Percentiles rank a stretch among this genome's conserved stretches.
These are phyloP conservation scores for Metschnikowia arizonensis DNA, from an alignment of 805 yeast species.

Conservation along the genomic window DNA sequence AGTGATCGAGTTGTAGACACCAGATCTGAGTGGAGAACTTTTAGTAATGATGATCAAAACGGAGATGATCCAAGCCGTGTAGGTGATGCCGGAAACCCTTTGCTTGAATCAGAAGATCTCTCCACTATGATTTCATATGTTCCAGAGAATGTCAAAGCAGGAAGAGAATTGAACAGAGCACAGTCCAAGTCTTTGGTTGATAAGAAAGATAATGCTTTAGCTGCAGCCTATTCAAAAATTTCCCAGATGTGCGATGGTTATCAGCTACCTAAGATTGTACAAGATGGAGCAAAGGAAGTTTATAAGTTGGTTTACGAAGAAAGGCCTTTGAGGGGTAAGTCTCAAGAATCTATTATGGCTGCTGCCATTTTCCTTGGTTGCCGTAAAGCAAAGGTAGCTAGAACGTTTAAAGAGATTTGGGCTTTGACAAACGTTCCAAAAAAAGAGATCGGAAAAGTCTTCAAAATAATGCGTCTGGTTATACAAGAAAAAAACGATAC, in stretches of 20 bases:
- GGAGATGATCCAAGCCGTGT: constrained; percentile 99
- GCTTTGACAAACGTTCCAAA: constrained; percentile 90
- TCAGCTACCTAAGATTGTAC: constrained; percentile 89
- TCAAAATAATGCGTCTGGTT: constrained; percentile 68
- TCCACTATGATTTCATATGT: constrained; percentile 89
- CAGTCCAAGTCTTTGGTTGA: constrained; percentile 85
- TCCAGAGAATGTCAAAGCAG: constrained; percentile 77
- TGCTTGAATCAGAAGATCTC: constrained; percentile 85
- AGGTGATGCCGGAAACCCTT: constrained; percentile 93
- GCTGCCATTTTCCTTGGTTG: constrained; percentile 94
- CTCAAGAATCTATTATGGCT: constrained; percentile 93
- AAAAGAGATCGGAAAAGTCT: constrained; percentile 90
- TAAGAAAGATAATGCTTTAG: constrained; percentile 79
- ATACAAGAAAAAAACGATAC: constrained; percentile 54
- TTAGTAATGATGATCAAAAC: constrained; percentile 94
- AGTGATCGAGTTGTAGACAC: constrained; percentile 92
- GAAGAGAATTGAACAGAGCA: constrained; percentile 87
- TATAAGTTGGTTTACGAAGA: constrained; percentile 89
- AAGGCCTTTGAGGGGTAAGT: constrained; percentile 78
- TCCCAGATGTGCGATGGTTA: constrained; percentile 97
- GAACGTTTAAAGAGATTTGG: constrained; percentile 94
- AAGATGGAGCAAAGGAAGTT: constrained; percentile 96
- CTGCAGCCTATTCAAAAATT: constrained; percentile 84
- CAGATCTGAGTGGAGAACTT: constrained; percentile 97
- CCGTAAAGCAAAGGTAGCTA: constrained; percentile 86